phyloP scores from a whole-genome alignment of 805 yeast species.

The Saturnispora mendoncae region DNA sequence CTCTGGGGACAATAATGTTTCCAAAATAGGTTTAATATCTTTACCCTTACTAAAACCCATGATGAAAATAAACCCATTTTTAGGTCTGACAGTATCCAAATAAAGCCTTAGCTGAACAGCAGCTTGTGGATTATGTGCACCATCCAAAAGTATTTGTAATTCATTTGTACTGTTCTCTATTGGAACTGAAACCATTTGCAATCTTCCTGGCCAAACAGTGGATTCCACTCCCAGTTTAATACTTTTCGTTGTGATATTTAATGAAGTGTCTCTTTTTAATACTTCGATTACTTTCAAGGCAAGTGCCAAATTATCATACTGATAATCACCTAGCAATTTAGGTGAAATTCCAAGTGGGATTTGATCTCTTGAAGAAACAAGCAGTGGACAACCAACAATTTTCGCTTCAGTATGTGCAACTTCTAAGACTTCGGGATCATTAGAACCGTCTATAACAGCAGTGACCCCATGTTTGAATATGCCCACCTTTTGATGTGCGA shows the following conservation, averaged over 20 bases:
- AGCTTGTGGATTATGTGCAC: constrained; percentile 88
- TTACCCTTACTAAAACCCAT: constrained; percentile 75
- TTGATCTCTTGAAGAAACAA: constrained; percentile 4
- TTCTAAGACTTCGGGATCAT: constrained; percentile 40
- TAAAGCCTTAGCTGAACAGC: constrained; percentile 61
- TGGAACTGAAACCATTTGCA: constrained; percentile 40
- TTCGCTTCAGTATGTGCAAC: constrained; percentile 35
- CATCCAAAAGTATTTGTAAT: constrained; percentile 56
- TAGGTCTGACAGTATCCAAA: constrained; percentile 27
- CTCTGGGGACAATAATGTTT: constrained; percentile 41
- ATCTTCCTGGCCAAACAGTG: constrained; percentile 81
- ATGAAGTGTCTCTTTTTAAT: constrained; percentile 10
- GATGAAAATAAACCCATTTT: constrained; percentile 39
- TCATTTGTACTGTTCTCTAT: constrained; percentile 17
- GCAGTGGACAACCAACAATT: constrained; percentile 25
- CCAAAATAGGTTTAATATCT: constrained; percentile 29
- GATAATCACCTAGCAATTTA: constrained; percentile 69
- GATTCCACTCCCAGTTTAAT: constrained; percentile 43
- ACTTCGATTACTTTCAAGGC: constrained; percentile 51
- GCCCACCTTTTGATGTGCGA: constrained; percentile 81
- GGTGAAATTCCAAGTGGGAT: constrained; percentile 20
- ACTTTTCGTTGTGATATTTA: constrained; percentile 15
- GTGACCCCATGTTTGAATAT: constrained; percentile 58
- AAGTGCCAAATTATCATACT: constrained; percentile 56
- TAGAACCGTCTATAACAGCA: constrained; percentile 65